phyloP scores from a whole-genome alignment of 2,329 filamentous ascomycete genomes.

The Neurospora crassa region DNA sequence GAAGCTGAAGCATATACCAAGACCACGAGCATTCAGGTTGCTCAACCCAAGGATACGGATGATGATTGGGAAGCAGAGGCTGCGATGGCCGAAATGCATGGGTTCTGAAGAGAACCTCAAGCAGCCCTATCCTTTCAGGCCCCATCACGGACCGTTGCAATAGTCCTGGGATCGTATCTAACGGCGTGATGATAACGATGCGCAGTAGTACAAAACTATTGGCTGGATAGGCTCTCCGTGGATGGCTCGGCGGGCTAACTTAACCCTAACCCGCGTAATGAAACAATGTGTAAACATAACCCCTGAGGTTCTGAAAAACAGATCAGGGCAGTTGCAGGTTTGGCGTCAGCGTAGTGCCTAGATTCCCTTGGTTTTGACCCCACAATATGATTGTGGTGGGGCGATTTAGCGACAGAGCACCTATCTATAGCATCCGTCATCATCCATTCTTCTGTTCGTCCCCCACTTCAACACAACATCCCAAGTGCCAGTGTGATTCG shows the following conservation, averaged over 20 bases:
- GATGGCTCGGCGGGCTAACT: not conserved
- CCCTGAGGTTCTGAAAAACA: not conserved
- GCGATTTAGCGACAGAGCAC: not conserved
- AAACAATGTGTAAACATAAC: conserved; percentile 3
- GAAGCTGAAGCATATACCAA: conserved; percentile 27
- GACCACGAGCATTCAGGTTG: not conserved
- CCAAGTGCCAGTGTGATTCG: not conserved
- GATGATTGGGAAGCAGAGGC: conserved; percentile 49
- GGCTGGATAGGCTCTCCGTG: not conserved
- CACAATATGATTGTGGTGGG: conserved; percentile 7
- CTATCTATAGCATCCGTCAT: not conserved
- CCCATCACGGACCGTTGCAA: not conserved
- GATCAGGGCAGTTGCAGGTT: not conserved
- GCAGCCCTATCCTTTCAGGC: not conserved
- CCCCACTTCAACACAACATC: not conserved
- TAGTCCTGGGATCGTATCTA: not conserved
- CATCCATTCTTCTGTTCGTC: not conserved
- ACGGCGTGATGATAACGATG: not conserved
- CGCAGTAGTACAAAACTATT: not conserved
- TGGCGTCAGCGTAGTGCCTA: not conserved
- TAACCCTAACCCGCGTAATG: conserved; percentile 3
- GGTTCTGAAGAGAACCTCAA: conserved; percentile 32
- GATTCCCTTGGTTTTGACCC: not conserved
- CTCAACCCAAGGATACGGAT: not conserved
- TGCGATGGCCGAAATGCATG: conserved; percentile 56